Evolutionary conservation across 257 asterid species (phyloP), one percentile per base, ranked within the genome.

Genomic region (Knoxia roxburghii): DNA sequence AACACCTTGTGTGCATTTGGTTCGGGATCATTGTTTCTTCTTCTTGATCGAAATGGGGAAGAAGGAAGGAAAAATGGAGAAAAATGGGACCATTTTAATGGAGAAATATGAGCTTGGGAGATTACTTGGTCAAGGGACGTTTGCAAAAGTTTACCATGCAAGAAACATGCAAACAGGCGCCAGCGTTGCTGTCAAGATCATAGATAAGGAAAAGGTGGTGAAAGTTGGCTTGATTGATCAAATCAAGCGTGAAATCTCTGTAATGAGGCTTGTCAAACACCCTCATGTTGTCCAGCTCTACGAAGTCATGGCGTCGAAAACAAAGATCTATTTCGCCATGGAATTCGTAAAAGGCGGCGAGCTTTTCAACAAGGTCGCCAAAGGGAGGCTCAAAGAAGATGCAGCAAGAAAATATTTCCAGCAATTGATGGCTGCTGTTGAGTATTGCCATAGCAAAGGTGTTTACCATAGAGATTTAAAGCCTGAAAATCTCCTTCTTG

Each of bases 381-480:
- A 82, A 79, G 97, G 97, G 12, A 76, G 96, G 53, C 85, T 89
- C 35, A 86, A 85, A 45, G 98, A 92, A 84, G 96, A 86, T 23
- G 85, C 86, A 13, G 92, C 90, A 15, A 82, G 97, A 5, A 78
- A 68, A 20, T 91, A 91, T 62, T 89, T 89, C 74, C 97, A 89
- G 51, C 98, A 89, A 57, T 71, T 92, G 35, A 52, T 92, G 13
- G 93, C 95, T 0, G 96, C 97, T 11, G 91, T 92, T 1, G 98
- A 92, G 61, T 92, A 83, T 68, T 92, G 98, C 74, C 98, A 92
- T 46, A 86, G 97, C 76, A 82, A 95, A 0, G 97, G 95, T 0
- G 98, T 87, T 18, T 91, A 84, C 73, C 98, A 91, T 72, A 90
- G 97, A 0, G 98, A 92, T 72, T 78, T 92, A 21, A 92, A 92